Evolutionary conservation across 805 yeast genomes (phyloP), one percentile per base, ranked within the genome.

Genomic region (Barnettozyma populi): DNA sequence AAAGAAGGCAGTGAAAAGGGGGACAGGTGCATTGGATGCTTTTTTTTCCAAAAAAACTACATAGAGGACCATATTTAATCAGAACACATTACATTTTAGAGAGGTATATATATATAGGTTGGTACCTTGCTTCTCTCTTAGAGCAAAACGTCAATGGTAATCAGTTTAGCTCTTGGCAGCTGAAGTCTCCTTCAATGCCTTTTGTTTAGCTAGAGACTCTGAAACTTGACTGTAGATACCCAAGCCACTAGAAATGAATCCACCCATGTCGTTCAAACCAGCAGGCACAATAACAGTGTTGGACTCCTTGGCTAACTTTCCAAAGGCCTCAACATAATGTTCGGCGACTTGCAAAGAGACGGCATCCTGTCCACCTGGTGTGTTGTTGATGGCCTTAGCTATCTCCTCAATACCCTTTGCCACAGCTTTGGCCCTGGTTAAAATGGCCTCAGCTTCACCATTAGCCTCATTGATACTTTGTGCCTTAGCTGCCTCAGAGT

Each of bases 271-370:
- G 53, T 86, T 83, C 62, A 87, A 66, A 47, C 82, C 83, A 10
- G 89, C 76, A 14, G 96, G 96, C 23, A 87, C 74, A 34, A 87
- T 82, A 16, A 88, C 74, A 1, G 94, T 84, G 60, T 85, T 87
- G 29, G 84, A 69, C 64, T 86, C 92, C 70, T 87, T 86, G 23
- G 95, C 95, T 57, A 87, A 72, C 57, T 86, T 82, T 43, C 85
- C 84, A 62, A 88, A 87, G 29, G 92, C 87, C 46, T 81, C 85
- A 51, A 87, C 86, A 63, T 87, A 87, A 61, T 83, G 85, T 61
- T 85, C 90, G 14, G 96, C 95, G 38, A 87, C 81, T 64, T 83
- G 89, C 53, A 88, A 73, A 19, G 84, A 71, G 34, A 87, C 89
- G 9, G 95, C 95, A 42, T 84, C 86, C 48, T 67, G 68, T 40